A percentile compares a stretch with the other conserved stretches of the same genome.
Conservation (phyloP, 2,329 filamentous ascomycete genomes). For the Lasiodiplodia sp. region DNA sequence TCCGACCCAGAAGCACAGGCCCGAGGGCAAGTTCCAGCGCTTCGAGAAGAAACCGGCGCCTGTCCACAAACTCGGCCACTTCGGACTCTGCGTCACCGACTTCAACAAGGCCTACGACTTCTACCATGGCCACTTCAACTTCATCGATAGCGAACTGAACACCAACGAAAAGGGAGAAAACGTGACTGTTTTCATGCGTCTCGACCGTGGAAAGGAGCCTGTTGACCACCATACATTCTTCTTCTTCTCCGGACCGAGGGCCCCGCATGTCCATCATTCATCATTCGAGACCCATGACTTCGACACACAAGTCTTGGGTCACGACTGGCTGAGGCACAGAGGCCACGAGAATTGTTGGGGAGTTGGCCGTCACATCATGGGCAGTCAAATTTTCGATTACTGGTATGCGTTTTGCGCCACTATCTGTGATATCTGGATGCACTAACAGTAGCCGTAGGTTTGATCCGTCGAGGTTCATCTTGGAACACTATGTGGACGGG, state of each 20-base stretch:
- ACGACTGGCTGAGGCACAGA: slow-evolving; percentile 70
- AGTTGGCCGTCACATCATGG: slow-evolving; percentile 73
- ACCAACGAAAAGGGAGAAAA: slow-evolving; percentile 40
- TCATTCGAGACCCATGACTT: slow-evolving; percentile 76
- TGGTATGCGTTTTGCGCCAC: slow-evolving; percentile 57
- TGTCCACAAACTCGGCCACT: slow-evolving; percentile 52
- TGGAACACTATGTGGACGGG: slow-evolving; percentile 76
- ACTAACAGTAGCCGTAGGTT: slow-evolving; percentile 1
- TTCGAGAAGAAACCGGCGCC: slow-evolving; percentile 41
- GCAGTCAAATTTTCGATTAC: slow-evolving; percentile 76
- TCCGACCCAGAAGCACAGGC: slow-evolving; percentile 55
- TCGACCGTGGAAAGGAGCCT: slow-evolving; percentile 59
- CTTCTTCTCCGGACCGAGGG: slow-evolving; percentile 48
- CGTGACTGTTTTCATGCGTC: slow-evolving; percentile 60
- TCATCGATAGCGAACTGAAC: slow-evolving; percentile 55
- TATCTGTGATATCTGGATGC: not conserved
- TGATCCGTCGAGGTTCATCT: slow-evolving; percentile 67
- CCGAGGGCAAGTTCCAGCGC: slow-evolving; percentile 54
- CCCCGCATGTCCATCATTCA: slow-evolving; percentile 68
- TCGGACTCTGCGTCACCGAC: slow-evolving; percentile 51
- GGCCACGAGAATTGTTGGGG: slow-evolving; percentile 74
- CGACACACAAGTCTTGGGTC: slow-evolving; percentile 73
- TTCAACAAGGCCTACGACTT: slow-evolving; percentile 50
- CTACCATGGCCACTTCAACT: slow-evolving; percentile 57
- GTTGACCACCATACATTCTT: slow-evolving; percentile 66